Evolutionary conservation across 768 basidiomycete genomes (phyloP).

Genomic region (Mycena metata): DNA sequence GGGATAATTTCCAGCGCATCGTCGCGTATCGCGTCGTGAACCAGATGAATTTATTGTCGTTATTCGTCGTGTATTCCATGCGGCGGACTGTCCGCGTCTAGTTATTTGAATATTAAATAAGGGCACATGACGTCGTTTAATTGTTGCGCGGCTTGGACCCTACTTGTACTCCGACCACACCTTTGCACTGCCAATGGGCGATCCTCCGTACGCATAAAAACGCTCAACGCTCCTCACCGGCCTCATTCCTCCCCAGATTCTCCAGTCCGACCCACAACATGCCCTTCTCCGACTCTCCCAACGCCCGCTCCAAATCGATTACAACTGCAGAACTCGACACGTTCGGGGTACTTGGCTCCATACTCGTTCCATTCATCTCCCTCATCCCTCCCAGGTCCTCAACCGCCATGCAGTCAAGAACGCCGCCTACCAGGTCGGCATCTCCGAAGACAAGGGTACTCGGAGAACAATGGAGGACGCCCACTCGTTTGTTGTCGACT

Average conservation of each 20-base stretch:
- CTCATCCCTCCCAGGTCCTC: conserved; percentile 62
- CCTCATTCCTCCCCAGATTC: neutral
- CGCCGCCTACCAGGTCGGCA: conserved; percentile 76
- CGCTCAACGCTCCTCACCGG: neutral
- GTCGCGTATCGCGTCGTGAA: too few relatives aligned
- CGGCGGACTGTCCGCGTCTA: too few relatives aligned
- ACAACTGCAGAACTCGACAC: conserved; percentile 85
- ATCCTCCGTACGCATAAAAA: conserved; percentile 7
- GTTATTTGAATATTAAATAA: too few relatives aligned
- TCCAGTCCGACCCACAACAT: conserved; percentile 9
- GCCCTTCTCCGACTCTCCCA: conserved; percentile 64
- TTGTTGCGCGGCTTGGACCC: neutral
- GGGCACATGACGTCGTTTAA: too few relatives aligned
- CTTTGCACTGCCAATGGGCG: conserved; percentile 17
- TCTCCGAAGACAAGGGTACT: conserved; percentile 89
- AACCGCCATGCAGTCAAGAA: conserved; percentile 82
- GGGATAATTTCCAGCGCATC: too few relatives aligned
- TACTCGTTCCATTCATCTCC: neutral
- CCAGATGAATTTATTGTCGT: too few relatives aligned
- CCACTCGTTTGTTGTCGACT: conserved; percentile 96
- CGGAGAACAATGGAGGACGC: conserved; percentile 98
- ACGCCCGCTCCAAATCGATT: conserved; percentile 87
- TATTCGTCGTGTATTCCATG: too few relatives aligned
- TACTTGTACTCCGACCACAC: neutral
- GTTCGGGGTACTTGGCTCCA: conserved; percentile 69